Evolutionary conservation across 768 basidiomycete genomes (phyloP).

Genomic region (Xerocomellus chrysenteron): DNA sequence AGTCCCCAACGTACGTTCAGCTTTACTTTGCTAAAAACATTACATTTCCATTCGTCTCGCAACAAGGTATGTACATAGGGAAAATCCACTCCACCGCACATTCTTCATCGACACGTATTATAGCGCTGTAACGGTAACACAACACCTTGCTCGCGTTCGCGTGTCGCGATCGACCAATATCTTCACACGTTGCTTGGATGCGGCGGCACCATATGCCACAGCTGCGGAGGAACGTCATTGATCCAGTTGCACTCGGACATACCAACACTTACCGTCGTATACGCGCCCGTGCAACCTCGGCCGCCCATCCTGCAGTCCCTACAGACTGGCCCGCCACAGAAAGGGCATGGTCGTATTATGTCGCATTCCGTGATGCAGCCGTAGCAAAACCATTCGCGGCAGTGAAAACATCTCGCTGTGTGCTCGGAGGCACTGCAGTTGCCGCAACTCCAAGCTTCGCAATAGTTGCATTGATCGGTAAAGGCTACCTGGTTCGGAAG

Average conservation of each 20-base stretch:
- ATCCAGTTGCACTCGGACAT: background rate
- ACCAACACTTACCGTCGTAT: background rate
- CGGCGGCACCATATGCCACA: background rate
- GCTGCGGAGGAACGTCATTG: background rate
- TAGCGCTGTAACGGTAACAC: background rate
- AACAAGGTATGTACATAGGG: background rate
- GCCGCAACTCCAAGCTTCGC: conserved; percentile 7
- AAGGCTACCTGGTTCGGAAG: background rate
- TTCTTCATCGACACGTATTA: background rate
- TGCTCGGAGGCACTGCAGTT: background rate
- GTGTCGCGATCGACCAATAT: background rate
- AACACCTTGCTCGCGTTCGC: background rate
- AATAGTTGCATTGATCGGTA: background rate
- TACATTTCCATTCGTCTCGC: background rate
- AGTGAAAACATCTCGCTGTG: background rate
- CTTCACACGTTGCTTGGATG: background rate
- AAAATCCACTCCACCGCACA: background rate
- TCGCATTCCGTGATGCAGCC: background rate
- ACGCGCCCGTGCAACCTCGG: background rate
- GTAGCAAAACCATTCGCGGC: conserved; percentile 3
- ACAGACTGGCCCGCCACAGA: conserved; percentile 4
- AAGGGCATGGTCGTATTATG: background rate
- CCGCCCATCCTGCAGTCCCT: background rate
- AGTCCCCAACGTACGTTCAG: too few relatives aligned
- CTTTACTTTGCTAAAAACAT: background rate